Percentiles rank a stretch among this genome's conserved stretches.
Evolutionary conservation across 305 asterid genomes (phyloP).

Genomic region (Salvia sclarea): DNA sequence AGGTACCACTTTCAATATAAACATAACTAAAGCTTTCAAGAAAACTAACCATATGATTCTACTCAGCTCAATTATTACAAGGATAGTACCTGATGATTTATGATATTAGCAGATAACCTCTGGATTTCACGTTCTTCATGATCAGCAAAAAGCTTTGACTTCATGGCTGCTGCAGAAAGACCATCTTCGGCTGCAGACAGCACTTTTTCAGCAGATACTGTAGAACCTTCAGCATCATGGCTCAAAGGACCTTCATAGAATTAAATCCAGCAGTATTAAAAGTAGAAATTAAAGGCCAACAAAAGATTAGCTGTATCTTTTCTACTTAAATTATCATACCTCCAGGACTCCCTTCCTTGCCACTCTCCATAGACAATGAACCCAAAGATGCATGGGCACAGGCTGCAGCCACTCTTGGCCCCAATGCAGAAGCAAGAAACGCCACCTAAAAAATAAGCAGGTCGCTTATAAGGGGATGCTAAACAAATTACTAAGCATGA

Average conservation of each 20-base stretch:
- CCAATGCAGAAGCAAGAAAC: slow-evolving; percentile 88
- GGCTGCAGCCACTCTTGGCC: slow-evolving; percentile 99
- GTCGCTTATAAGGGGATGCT: slow-evolving; percentile 16
- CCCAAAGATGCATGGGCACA: slow-evolving; percentile 96
- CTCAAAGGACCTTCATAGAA: slow-evolving; percentile 54
- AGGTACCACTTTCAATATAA: slow-evolving; percentile 20
- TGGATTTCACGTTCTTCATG: slow-evolving; percentile 99
- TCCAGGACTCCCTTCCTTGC: slow-evolving; percentile 56
- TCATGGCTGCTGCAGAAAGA: slow-evolving; percentile 89
- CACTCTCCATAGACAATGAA: slow-evolving; percentile 63
- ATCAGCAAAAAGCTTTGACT: slow-evolving; percentile 97
- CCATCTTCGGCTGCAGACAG: slow-evolving; percentile 85
- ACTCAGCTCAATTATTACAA: slow-evolving; percentile 8
- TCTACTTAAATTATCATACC: slow-evolving; percentile 42
- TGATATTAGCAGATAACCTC: slow-evolving; percentile 88
- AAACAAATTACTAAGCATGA: neutral
- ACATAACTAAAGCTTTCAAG: slow-evolving; percentile 7
- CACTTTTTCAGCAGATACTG: slow-evolving; percentile 66
- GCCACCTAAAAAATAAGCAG: slow-evolving; percentile 69
- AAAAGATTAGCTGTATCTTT: slow-evolving; percentile 41
- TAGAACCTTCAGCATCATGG: slow-evolving; percentile 57
- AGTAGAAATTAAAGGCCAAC: slow-evolving; percentile 8
- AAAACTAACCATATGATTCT: slow-evolving; percentile 3
- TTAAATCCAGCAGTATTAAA: slow-evolving; percentile 27
- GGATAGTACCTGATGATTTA: slow-evolving; percentile 81